Percentiles rank a stretch among this genome's conserved stretches.
Conservation (phyloP, 2,329 filamentous ascomycete genomes). For the Colletotrichum musae region DNA sequence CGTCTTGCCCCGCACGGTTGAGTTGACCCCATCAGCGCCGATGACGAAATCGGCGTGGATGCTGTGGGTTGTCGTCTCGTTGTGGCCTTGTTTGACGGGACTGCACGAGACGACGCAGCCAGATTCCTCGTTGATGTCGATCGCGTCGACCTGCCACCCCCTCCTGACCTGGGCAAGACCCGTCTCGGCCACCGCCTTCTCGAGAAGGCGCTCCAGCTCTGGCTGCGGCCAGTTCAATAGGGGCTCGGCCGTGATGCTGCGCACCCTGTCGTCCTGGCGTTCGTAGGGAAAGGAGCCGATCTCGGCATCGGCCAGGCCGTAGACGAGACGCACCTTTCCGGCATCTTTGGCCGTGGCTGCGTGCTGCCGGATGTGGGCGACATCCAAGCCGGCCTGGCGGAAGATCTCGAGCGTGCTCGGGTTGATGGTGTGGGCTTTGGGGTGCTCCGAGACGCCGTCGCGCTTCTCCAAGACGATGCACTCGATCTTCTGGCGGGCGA, state of each 20-base stretch:
- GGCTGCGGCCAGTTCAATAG: constrained; percentile 34
- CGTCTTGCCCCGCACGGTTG: constrained; percentile 25
- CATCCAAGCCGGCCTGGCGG: constrained; percentile 34
- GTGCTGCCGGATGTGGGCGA: constrained; percentile 31
- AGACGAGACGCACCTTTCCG: constrained; percentile 34
- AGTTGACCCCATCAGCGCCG: constrained; percentile 32
- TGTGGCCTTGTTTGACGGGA: background rate
- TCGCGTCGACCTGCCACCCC: constrained; percentile 27
- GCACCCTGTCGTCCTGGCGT: constrained; percentile 31
- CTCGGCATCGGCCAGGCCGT: constrained; percentile 32
- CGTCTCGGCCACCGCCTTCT: constrained; percentile 10
- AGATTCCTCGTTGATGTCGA: constrained; percentile 7
- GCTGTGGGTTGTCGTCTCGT: background rate
- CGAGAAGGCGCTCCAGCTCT: constrained; percentile 26
- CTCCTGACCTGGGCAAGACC: constrained; percentile 23
- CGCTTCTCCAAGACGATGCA: constrained; percentile 32
- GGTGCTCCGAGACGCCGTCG: constrained; percentile 14
- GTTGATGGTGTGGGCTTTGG: constrained; percentile 40
- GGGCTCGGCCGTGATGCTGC: constrained; percentile 35
- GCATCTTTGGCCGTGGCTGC: constrained; percentile 32
- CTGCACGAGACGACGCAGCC: constrained; percentile 32
- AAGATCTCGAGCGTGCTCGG: constrained; percentile 41
- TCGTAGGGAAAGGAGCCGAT: constrained; percentile 38
- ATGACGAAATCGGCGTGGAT: constrained; percentile 32
- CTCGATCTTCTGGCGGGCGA: constrained; percentile 27